Conservation (phyloP, 352 stramenopile species). For the Albugo candida region DNA sequence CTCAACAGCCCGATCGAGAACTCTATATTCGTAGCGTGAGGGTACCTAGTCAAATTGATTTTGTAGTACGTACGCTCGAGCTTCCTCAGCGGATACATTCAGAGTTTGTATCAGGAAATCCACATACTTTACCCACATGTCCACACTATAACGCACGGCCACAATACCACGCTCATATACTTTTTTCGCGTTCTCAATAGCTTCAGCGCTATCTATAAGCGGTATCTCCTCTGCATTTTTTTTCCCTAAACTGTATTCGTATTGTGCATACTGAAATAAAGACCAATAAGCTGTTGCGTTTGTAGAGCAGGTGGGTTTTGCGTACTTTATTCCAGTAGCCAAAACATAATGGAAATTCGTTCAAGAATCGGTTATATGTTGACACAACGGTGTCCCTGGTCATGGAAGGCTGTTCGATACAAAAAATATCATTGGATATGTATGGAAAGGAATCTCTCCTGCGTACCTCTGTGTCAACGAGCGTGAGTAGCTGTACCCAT, state of each 20-base stretch:
- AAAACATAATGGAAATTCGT: conserved; percentile 63
- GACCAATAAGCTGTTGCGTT: neutral
- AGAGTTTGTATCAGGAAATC: conserved; percentile 51
- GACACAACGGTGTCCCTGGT: conserved; percentile 31
- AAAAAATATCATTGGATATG: neutral
- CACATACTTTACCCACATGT: conserved; percentile 76
- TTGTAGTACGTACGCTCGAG: conserved; percentile 18
- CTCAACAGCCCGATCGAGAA: conserved; percentile 29
- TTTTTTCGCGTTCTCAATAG: conserved; percentile 20
- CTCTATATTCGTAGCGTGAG: conserved; percentile 9
- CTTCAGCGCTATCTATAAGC: conserved; percentile 21
- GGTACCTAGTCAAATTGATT: neutral
- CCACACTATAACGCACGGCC: conserved; percentile 41
- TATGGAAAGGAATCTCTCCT: neutral
- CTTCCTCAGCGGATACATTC: conserved; percentile 36
- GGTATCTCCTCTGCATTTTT: conserved; percentile 20
- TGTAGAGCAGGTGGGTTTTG: neutral
- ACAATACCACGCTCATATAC: conserved; percentile 54
- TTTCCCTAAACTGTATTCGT: conserved; percentile 25
- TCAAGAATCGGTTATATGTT: conserved; percentile 50
- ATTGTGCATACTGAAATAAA: conserved; percentile 37
- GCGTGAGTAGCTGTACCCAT: conserved; percentile 48
- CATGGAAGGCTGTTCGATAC: conserved; percentile 12
- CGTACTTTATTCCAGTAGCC: conserved; percentile 76
- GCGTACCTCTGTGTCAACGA: conserved; percentile 44